Base-by-base conservation (phyloP, 345 rosid species). In the Lepidium africanum region DNA sequence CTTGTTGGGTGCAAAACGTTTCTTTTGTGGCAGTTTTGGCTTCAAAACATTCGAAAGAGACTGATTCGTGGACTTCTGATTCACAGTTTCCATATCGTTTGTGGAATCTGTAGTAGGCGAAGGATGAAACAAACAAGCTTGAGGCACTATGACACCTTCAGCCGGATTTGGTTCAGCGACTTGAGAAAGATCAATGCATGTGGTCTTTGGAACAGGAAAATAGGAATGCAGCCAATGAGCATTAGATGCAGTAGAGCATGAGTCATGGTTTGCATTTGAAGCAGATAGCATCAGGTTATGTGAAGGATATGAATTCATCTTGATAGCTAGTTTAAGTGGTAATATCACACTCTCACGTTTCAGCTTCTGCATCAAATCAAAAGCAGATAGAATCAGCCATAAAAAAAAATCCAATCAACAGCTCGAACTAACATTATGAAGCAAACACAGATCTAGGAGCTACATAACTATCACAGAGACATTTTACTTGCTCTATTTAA, bases 231-330 rank as follows among this genome's bases (percentile, higher is more conserved):
- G 77, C 81, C 85, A 79, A 61, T 74, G 23, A 33, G 79, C 54
- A 64, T 72, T 72, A 17, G 92, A 68, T 33, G 50, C 46, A 41
- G 81, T 47, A 16, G 80, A 37, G 55, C 65, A 69, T 30, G 65
- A 30, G 23, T 50, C 66, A 50, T 49, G 53, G 23, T 39, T 61
- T n/a, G 67, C 14, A 21, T 50, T 76, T 14, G 82, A 58, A 60
- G 80, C 84, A 10, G 84, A 83, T 39, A 65, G 63, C 64, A 75
- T 36, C 46, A 64, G 72, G 70, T 59, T 80, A 67, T 64, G 73
- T 66, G 82, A 62, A 15, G 74, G 77, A 65, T 78, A 78, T 25
- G 85, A 39, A 59, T 76, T 82, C 87, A 82, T 87, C 82, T 75
- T 51, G 40, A 59, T 37, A 64, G 46, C 76, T 72, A 70, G 46